Percentiles rank a stretch among this genome's conserved stretches.
phyloP scores from a whole-genome alignment of 139 green algal genomes.

The Cymbomonas tetramitiformis region DNA sequence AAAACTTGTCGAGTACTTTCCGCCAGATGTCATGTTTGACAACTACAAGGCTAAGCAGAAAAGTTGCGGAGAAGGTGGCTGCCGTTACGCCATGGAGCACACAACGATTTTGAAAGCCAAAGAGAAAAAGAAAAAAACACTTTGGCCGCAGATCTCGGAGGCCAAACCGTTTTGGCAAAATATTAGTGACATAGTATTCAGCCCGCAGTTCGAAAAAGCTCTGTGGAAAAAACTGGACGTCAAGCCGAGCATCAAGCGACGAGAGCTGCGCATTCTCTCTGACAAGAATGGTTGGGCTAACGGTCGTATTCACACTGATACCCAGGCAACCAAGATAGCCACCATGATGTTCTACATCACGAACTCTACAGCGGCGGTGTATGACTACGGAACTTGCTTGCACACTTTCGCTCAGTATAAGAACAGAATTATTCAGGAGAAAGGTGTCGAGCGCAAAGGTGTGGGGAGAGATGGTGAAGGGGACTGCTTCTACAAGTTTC shows the following conservation, averaged over 20 bases:
- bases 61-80: background rate
- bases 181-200: background rate
- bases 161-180: background rate
- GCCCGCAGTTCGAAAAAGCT: background rate
- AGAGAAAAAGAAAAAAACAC: background rate
- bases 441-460: too few species aligned
- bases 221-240: background rate
- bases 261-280: background rate
- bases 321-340: background rate
- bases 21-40: background rate
- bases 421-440: too few species aligned
- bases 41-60: background rate
- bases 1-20: background rate
- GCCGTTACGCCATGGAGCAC: background rate
- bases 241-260: background rate
- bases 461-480: too few species aligned
- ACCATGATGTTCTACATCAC: background rate
- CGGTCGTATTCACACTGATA: background rate
- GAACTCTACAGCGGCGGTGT: background rate
- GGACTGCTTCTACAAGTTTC: too few species aligned
- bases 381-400: slow-evolving; percentile 3
- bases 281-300: background rate
- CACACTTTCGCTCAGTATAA: background rate
- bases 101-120: background rate
- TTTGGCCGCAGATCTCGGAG: background rate